A percentile compares a stretch with the other conserved stretches of the same genome.
Evolutionary conservation across 2,329 filamentous ascomycete species (phyloP).

Genomic region (Bertia moriformis): DNA sequence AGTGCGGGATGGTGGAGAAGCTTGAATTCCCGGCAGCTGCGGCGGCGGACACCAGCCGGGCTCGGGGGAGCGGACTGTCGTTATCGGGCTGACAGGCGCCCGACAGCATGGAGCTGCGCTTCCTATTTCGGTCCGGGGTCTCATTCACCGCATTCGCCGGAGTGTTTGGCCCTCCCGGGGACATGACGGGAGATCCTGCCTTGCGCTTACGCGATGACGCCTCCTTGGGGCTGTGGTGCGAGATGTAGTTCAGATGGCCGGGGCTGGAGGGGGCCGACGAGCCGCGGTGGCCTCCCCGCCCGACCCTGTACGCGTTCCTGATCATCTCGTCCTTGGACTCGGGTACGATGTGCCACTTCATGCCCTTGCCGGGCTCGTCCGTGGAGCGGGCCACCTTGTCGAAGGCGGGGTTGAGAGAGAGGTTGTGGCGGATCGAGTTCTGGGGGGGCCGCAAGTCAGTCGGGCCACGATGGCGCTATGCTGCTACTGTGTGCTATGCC

Average conservation of each 20-base stretch:
- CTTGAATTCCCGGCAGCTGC: slow-evolving; percentile 25
- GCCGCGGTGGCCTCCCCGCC: slow-evolving; percentile 50
- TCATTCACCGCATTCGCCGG: slow-evolving; percentile 36
- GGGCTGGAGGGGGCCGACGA: slow-evolving; percentile 60
- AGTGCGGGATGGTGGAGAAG: slow-evolving; percentile 35
- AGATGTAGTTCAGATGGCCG: slow-evolving; percentile 39
- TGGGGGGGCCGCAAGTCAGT: slow-evolving; percentile 19
- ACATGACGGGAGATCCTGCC: slow-evolving; percentile 30
- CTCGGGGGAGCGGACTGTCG: slow-evolving; percentile 48
- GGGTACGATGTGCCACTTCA: slow-evolving; percentile 93
- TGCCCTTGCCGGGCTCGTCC: slow-evolving; percentile 92
- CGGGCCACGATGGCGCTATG: slow-evolving; percentile 1
- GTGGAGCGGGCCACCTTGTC: slow-evolving; percentile 83
- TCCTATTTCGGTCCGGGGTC: slow-evolving; percentile 41
- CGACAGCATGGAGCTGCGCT: slow-evolving; percentile 7
- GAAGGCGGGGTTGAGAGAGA: slow-evolving; percentile 88
- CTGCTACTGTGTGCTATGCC: neutral
- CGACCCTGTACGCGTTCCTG: slow-evolving; percentile 52
- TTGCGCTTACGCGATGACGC: slow-evolving; percentile 41
- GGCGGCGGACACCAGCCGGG: slow-evolving; percentile 31
- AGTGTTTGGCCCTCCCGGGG: too few species aligned
- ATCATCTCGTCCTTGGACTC: slow-evolving; percentile 78
- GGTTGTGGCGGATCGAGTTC: slow-evolving; percentile 93
- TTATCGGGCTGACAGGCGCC: neutral
- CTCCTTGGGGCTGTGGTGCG: slow-evolving; percentile 36